Base-by-base conservation (phyloP, 2,329 filamentous ascomycete species). In the Aspergillus terreus region DNA sequence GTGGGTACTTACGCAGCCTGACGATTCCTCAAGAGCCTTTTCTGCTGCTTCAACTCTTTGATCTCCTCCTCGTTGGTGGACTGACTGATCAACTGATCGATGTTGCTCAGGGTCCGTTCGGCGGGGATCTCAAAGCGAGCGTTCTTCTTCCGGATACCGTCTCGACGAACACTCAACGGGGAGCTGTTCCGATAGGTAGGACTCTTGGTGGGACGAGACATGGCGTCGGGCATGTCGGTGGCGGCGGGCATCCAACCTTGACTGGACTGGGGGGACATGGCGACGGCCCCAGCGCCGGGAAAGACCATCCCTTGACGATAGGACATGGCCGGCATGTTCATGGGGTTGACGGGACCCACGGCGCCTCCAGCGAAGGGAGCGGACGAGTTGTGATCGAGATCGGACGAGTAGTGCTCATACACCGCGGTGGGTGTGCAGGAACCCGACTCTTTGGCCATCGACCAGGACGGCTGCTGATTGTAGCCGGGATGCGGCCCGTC, bases 1-100 rank as follows among this genome's bases (percentile, higher is more conserved):
- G 27, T 30, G 27, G 48, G n/a, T 7, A 82, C 88, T 78, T 85
- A 96, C 90, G 94, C 94, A 74, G 94, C 94, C 77, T 97, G 92
- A 66, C 94, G 85, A 76, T 99, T 99, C 66, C 94, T 84, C 57
- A 99, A 79, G 56, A 99, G 79, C 55, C 94, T 86, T 80, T 97
- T 97, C 74, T 96, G 94, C 71, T 96, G 91, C 82, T 99, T 99
- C 65, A 99, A 81, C 76, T 97, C 92, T 80, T 96, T 97, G 77
- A 96, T 88, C 77, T 95, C 87, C 59, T 94, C 85, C 66, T 97
- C 92, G 50, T 84, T 90, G 45, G 63, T 72, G 33, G 90, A 92
- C 73, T 90, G 85, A 48, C 86, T 81, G 72, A 99, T 97, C 66
- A 97, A 81, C 55, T 90, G 82, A 71, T 99, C 94, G 73, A 99